Evolutionary conservation across 2,329 filamentous ascomycete genomes (phyloP).

Genomic region (Paecilomyces niveus): DNA sequence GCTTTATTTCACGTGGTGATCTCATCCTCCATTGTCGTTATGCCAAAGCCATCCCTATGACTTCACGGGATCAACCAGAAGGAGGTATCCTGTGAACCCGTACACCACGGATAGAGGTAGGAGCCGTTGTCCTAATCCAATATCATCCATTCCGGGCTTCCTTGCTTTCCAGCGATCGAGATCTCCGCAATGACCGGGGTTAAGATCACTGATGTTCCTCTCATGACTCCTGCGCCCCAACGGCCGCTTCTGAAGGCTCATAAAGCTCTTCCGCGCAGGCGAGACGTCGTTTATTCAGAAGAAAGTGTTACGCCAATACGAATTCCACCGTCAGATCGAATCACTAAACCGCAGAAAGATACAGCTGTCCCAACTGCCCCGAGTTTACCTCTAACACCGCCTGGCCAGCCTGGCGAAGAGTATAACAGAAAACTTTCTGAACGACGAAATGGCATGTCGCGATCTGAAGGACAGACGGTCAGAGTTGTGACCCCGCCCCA

Average conservation of each 20-base stretch:
- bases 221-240: conserved; percentile 19
- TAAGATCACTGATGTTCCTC: conserved; percentile 19
- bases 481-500: conserved; percentile 52
- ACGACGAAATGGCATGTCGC: conserved; percentile 14
- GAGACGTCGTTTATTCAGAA: conserved; percentile 15
- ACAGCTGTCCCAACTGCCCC: conserved; percentile 17
- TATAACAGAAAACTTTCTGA: conserved; percentile 11
- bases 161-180: neutral
- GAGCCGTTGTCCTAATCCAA: neutral
- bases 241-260: conserved; percentile 31
- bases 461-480: conserved; percentile 14
- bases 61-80: neutral
- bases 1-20: neutral
- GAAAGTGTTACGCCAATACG: conserved; percentile 13
- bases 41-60: neutral
- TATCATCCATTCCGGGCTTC: neutral
- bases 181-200: conserved; percentile 23
- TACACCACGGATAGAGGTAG: neutral
- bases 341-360: conserved; percentile 16
- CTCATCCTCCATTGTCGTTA: neutral
- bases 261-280: conserved; percentile 32
- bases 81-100: neutral
- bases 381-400: conserved; percentile 32
- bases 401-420: conserved; percentile 20
- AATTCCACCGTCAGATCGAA: conserved; percentile 16